A percentile compares a stretch with the other conserved stretches of the same genome.
These are phyloP conservation scores for Colletotrichum euphorbiae DNA, from an alignment of 2,329 filamentous ascomycete species.

Conservation along the genomic window DNA sequence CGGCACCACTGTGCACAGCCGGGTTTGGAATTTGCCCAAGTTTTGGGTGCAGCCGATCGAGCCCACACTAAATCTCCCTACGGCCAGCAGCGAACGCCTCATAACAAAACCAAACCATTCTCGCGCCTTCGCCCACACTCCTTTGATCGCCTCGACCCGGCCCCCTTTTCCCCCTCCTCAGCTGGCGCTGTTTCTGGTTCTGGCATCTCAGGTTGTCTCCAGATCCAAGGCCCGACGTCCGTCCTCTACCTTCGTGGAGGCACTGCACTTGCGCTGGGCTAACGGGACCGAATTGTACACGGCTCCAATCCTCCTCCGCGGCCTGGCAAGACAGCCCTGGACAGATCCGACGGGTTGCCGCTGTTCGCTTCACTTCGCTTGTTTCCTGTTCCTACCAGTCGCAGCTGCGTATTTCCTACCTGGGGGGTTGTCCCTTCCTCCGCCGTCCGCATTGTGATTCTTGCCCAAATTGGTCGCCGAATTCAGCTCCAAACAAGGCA, in stretches of 20 bases:
- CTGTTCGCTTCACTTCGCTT: conserved; percentile 15
- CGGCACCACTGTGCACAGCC: conserved; percentile 21
- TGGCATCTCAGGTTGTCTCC: conserved; percentile 6
- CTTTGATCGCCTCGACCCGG: conserved; percentile 37
- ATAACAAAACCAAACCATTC: conserved; percentile 35
- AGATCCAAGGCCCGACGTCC: neutral
- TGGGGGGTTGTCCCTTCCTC: conserved; percentile 1
- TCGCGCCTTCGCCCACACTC: conserved; percentile 31
- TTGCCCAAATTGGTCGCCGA: conserved; percentile 16
- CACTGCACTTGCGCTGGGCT: conserved; percentile 7
- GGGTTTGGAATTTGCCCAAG: conserved; percentile 27
- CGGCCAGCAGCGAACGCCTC: conserved; percentile 38
- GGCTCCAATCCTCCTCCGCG: neutral
- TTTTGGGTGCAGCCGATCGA: conserved; percentile 39
- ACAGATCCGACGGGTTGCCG: neutral
- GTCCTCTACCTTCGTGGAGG: conserved; percentile 13
- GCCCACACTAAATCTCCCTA: conserved; percentile 41
- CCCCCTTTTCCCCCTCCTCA: conserved; percentile 26
- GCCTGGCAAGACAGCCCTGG: neutral
- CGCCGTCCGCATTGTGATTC: conserved; percentile 16
- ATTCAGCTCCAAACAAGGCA: conserved; percentile 35
- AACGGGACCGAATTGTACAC: neutral
- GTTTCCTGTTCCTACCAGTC: neutral
- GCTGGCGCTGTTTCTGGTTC: conserved; percentile 25
- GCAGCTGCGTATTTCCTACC: neutral